These are phyloP conservation scores for Cymbopogon flexuosus DNA, from an alignment of 202 grass and related monocot species.

Conservation along the genomic window DNA sequence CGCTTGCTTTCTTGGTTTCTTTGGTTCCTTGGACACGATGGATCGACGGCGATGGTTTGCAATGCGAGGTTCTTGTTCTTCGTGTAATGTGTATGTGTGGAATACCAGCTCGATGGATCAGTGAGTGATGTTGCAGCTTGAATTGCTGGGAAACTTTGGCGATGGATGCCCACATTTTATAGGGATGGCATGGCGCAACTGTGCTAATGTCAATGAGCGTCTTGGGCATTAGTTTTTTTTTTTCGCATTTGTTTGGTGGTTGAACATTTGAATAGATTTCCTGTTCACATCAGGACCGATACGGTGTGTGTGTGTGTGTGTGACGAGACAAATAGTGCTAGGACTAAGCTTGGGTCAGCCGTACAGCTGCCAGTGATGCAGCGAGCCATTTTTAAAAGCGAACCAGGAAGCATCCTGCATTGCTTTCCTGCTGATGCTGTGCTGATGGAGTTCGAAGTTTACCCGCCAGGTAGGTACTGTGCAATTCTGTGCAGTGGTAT, in stretches of 20 bases:
- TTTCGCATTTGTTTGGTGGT: not conserved
- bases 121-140: not conserved
- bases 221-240: not conserved
- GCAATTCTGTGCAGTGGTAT: not conserved
- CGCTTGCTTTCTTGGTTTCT: not conserved
- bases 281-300: constrained; percentile 41
- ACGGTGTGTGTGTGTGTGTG: not conserved
- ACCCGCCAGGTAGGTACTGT: not conserved
- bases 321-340: not conserved
- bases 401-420: constrained; percentile 34
- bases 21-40: not conserved
- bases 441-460: not conserved
- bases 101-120: not conserved
- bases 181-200: not conserved
- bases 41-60: not conserved
- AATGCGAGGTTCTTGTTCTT: not conserved
- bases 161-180: not conserved
- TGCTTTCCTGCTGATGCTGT: too few species aligned
- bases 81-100: not conserved
- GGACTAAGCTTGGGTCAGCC: constrained; percentile 7
- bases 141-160: not conserved
- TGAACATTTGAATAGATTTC: constrained; percentile 5
- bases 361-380: constrained; percentile 46
- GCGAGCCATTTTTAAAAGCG: not conserved
- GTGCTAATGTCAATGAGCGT: constrained; percentile 10